Conservation (phyloP, 2,329 filamentous ascomycete genomes). For the Aspergillus ochraceoroseus region DNA sequence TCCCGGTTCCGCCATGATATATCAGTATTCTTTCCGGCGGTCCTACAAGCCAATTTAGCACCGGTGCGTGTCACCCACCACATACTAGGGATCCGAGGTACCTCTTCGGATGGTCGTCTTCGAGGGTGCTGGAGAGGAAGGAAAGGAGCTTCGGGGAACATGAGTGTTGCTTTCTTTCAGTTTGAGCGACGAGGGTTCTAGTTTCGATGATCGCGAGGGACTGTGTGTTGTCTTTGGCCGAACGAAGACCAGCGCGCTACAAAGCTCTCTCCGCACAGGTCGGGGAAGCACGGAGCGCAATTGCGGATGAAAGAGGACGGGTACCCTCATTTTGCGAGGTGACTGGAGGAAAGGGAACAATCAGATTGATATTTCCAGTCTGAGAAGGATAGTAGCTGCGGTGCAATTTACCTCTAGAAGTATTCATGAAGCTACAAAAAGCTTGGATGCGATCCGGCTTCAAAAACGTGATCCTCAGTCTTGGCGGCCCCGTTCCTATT, state of each 20-base stretch:
- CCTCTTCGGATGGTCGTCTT: conserved; percentile 30
- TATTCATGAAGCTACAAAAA: background rate
- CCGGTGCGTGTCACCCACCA: background rate
- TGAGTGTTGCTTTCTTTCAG: conserved; percentile 19
- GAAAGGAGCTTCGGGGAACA: conserved; percentile 16
- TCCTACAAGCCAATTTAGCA: conserved; percentile 25
- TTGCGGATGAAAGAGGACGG: conserved; percentile 30
- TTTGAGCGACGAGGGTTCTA: conserved; percentile 19
- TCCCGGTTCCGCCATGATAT: conserved; percentile 67
- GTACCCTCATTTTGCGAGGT: conserved; percentile 21
- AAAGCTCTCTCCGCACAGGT: conserved; percentile 26
- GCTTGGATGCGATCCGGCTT: too few species aligned
- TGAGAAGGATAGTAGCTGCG: too few species aligned
- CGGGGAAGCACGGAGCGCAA: conserved; percentile 28
- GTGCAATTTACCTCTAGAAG: too few species aligned
- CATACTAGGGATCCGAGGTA: conserved; percentile 11
- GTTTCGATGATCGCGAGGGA: conserved; percentile 23
- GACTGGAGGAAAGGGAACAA: background rate
- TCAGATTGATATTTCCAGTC: too few species aligned
- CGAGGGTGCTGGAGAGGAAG: conserved; percentile 18
- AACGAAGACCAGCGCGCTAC: conserved; percentile 22
- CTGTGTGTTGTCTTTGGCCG: conserved; percentile 31
- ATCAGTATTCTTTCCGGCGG: conserved; percentile 55
- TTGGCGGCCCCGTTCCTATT: conserved; percentile 8
- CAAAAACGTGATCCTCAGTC: conserved; percentile 6